Evolutionary conservation across 2,329 filamentous ascomycete genomes (phyloP), one percentile per base, ranked within the genome.

Genomic region (Neofusicoccum parvum): DNA sequence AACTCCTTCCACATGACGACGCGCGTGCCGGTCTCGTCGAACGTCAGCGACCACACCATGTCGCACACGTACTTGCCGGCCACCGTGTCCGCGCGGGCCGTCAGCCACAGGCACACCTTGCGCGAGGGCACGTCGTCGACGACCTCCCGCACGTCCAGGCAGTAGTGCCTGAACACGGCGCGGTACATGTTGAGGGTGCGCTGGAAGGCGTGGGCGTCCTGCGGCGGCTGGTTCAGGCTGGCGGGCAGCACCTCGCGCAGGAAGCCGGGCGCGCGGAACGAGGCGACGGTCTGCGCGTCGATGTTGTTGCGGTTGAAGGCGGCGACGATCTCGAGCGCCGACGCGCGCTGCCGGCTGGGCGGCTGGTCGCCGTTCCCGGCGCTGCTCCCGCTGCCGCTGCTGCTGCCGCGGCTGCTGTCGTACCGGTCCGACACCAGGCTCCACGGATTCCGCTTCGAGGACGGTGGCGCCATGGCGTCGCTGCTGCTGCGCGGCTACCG

Each of bases 291-390:
- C 32, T 53, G 62, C 5, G 62, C n/a, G 15, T 64, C 62, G 20
- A 64, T 54, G 56, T 60, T 60, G 56, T 60, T 59, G 60, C 59
- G 60, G 37, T 64, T 64, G 62, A 64, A 64, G 49, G 48, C 62
- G 5, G 46, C 62, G 49, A 64, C 41, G 39, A 64, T 53, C 32
- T 49, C 49, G 15, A 64, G 36, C 37, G 56, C 56, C n/a, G 62
- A 10, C 23, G 41, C 36, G 34, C 59, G 46, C 46, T 51, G 59
- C 34, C 41, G 23, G 59, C 34, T 41, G 56, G 27, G 27, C 27
- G 41, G 41, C n/a, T 45, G 41, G 41, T 45, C n/a, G 41, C 41
- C 41, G 41, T 17, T 17, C 5, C 27, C 27, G 41, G 41, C 15
- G n/a, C 15, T 15, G 48, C 20, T 27, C 10, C 9, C 23, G 48